Conservation (phyloP, 2,329 filamentous ascomycete genomes). For the Xylaria arbuscula region DNA sequence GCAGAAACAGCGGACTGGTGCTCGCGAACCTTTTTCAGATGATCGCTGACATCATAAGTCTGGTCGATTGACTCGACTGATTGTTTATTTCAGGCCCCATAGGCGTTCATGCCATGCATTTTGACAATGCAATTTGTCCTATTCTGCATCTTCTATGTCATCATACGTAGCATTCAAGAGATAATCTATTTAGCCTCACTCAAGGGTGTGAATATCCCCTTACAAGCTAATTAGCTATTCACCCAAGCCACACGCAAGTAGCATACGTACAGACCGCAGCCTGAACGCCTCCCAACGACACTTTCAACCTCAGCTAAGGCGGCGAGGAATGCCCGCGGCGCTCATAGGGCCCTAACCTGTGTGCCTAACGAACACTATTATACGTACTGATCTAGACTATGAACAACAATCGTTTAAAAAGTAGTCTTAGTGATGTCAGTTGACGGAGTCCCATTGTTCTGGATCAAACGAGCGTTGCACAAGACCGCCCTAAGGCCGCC, state of each 20-base stretch:
- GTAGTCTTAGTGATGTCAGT: background rate
- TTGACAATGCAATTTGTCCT: background rate
- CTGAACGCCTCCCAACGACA: background rate
- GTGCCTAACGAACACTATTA: background rate
- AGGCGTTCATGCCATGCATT: background rate
- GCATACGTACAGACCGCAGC: conserved; percentile 6
- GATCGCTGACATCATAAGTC: conserved; percentile 36
- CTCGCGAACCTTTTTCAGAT: conserved; percentile 6
- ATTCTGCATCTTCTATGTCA: conserved; percentile 19
- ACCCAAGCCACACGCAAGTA: conserved; percentile 16
- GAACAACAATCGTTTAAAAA: background rate
- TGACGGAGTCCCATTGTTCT: background rate
- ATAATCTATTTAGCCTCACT: background rate
- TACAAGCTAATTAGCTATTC: background rate
- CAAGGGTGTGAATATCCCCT: conserved; percentile 4
- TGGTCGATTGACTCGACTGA: conserved; percentile 12
- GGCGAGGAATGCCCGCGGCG: background rate
- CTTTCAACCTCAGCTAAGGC: background rate
- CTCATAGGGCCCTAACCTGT: background rate
- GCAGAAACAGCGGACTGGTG: background rate
- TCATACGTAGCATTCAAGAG: conserved; percentile 7
- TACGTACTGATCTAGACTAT: background rate
- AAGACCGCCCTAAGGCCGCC: background rate
- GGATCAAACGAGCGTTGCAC: background rate
- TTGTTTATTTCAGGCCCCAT: background rate